Percentiles rank a stretch among this genome's conserved stretches.
These are phyloP conservation scores for Tetrahymena borealis DNA, from an alignment of 73 alveolate genomes.

Conservation along the genomic window DNA sequence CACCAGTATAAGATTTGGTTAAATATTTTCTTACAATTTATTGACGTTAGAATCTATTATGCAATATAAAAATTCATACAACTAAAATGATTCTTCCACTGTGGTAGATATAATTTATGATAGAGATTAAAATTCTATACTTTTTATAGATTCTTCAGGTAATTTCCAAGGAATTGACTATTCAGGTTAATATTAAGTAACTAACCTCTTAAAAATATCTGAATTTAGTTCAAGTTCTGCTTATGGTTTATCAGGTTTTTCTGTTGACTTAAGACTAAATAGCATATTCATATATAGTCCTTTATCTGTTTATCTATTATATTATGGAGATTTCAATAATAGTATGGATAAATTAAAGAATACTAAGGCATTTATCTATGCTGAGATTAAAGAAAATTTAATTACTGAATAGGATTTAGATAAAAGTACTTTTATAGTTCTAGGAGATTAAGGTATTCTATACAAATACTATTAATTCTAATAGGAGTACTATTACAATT, in stretches of 20 bases:
- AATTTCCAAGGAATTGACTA: not conserved
- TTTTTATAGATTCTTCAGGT: not conserved
- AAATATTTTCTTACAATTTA: not conserved
- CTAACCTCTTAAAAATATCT: not conserved
- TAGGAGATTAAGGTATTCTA: not conserved
- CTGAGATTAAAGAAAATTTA: not conserved
- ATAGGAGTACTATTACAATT: not conserved
- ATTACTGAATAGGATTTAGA: not conserved
- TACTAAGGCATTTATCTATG: not conserved
- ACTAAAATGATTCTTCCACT: not conserved
- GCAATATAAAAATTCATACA: not conserved
- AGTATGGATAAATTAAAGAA: not conserved
- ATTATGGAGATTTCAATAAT: not conserved
- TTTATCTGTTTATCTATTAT: not conserved
- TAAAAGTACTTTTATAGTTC: not conserved
- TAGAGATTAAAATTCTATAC: not conserved
- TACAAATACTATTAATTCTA: not conserved
- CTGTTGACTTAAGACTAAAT: not conserved
- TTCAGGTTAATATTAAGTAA: not conserved
- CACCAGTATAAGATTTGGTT: not conserved
- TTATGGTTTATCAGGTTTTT: not conserved
- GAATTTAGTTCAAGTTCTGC: not conserved
- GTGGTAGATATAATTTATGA: not conserved
- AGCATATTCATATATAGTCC: not conserved
- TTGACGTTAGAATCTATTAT: not conserved